Conservation (phyloP, 2,329 filamentous ascomycete species). For the Ascochyta lentis region DNA sequence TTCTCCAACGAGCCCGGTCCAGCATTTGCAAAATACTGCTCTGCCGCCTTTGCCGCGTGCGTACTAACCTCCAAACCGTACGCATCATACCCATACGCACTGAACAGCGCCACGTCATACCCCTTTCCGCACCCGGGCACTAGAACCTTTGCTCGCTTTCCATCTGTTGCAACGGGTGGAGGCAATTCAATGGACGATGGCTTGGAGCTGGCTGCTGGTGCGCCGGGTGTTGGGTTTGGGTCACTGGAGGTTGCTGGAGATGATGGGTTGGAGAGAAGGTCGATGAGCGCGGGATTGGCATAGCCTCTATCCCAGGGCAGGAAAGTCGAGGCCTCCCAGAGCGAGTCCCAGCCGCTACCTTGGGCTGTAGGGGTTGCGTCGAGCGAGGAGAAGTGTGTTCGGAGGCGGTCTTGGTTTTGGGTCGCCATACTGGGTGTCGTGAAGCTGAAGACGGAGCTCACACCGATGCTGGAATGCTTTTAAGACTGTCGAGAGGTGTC, state of each 20-base stretch:
- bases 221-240: conserved; percentile 29
- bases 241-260: conserved; percentile 19
- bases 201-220: conserved; percentile 15
- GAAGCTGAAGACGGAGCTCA: not conserved
- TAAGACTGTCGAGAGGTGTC: not conserved
- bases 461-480: not conserved
- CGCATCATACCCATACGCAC: conserved; percentile 77
- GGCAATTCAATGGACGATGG: conserved; percentile 47
- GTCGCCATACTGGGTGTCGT: conserved; percentile 23
- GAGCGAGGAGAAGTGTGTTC: conserved; percentile 53
- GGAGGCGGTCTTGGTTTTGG: conserved; percentile 47
- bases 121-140: conserved; percentile 85
- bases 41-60: conserved; percentile 57
- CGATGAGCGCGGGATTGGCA: conserved; percentile 65
- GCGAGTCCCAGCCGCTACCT: conserved; percentile 63
- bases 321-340: conserved; percentile 62
- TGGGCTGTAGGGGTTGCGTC: conserved; percentile 49
- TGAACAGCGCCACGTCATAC: conserved; percentile 79
- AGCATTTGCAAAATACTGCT: conserved; percentile 46
- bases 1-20: conserved; percentile 47
- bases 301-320: conserved; percentile 66
- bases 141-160: conserved; percentile 63
- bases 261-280: conserved; percentile 51
- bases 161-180: conserved; percentile 15
- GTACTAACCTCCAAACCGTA: conserved; percentile 74